phyloP scores from a whole-genome alignment of 352 stramenopile species.

The Achlya hypogyna region DNA sequence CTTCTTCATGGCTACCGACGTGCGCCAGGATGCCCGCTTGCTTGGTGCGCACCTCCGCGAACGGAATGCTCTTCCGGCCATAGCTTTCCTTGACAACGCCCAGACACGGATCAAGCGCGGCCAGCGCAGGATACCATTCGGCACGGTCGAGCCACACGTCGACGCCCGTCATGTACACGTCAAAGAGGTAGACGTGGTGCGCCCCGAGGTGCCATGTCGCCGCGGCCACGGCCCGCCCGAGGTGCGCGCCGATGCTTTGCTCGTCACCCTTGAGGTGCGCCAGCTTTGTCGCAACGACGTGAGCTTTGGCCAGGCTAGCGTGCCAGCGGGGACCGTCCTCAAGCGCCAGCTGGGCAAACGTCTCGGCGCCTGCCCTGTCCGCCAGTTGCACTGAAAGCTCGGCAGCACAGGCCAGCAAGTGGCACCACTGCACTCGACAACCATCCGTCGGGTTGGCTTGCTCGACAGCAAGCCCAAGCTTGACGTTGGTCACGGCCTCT shows the following conservation, averaged over 20 bases:
- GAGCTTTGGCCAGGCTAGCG: conserved; percentile 23
- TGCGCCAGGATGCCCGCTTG: conserved; percentile 34
- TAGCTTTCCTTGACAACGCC: conserved; percentile 33
- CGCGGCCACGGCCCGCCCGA: conserved; percentile 26
- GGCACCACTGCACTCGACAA: conserved; percentile 26
- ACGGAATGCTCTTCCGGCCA: conserved; percentile 37
- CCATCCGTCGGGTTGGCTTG: conserved; percentile 27
- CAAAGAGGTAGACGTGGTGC: conserved; percentile 30
- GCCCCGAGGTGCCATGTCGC: conserved; percentile 37
- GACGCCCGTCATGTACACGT: conserved; percentile 39
- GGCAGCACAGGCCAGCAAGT: conserved; percentile 32
- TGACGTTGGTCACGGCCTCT: conserved; percentile 19
- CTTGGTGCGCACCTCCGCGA: conserved; percentile 35
- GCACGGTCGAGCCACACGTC: conserved; percentile 27
- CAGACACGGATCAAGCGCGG: conserved; percentile 24
- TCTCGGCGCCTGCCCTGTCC: conserved; percentile 22
- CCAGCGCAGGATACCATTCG: conserved; percentile 25
- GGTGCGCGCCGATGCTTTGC: conserved; percentile 19
- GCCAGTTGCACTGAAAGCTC: conserved; percentile 28
- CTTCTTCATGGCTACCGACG: conserved; percentile 24
- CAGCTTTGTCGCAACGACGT: conserved; percentile 32
- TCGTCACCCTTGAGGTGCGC: conserved; percentile 25
- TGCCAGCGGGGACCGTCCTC: conserved; percentile 30
- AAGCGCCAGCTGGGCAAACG: conserved; percentile 29
- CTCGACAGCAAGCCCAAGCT: conserved; percentile 37